Percentiles rank a stretch among this genome's conserved stretches.
Conservation (phyloP, 2,329 filamentous ascomycete genomes). For the Paraconiothyrium sp. region DNA sequence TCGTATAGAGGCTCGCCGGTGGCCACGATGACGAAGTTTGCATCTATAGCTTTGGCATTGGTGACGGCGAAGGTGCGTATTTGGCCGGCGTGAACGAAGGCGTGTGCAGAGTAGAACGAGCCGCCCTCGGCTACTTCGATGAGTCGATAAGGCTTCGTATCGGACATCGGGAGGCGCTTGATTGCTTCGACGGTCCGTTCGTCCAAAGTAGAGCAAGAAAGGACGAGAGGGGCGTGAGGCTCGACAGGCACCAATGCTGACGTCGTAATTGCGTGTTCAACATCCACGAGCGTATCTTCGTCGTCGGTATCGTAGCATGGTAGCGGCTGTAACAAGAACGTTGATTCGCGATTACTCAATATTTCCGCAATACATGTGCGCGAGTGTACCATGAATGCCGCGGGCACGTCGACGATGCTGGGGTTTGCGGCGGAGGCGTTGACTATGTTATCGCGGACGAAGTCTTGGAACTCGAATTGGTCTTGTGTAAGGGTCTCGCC, state of each 20-base stretch:
- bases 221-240: not conserved
- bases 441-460: conserved; percentile 17
- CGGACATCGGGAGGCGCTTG: conserved; percentile 19
- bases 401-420: conserved; percentile 16
- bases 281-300: conserved; percentile 20
- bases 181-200: conserved; percentile 17
- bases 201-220: conserved; percentile 13
- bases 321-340: conserved; percentile 16
- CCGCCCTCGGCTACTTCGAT: conserved; percentile 18
- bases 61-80: conserved; percentile 21
- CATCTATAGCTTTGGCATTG: not conserved
- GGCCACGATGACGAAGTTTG: conserved; percentile 10
- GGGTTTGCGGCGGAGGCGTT: not conserved
- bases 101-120: conserved; percentile 19
- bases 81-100: conserved; percentile 12
- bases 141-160: conserved; percentile 16
- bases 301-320: conserved; percentile 17
- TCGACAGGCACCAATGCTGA: not conserved
- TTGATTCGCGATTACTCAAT: conserved; percentile 16
- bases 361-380: conserved; percentile 17
- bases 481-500: conserved; percentile 7
- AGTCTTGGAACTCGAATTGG: conserved; percentile 17
- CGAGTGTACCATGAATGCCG: conserved; percentile 16
- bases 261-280: not conserved
- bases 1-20: conserved; percentile 14